Evolutionary conservation across 257 asterid genomes (phyloP), one percentile per base, ranked within the genome.

Genomic region (Ligustrum vulgare): DNA sequence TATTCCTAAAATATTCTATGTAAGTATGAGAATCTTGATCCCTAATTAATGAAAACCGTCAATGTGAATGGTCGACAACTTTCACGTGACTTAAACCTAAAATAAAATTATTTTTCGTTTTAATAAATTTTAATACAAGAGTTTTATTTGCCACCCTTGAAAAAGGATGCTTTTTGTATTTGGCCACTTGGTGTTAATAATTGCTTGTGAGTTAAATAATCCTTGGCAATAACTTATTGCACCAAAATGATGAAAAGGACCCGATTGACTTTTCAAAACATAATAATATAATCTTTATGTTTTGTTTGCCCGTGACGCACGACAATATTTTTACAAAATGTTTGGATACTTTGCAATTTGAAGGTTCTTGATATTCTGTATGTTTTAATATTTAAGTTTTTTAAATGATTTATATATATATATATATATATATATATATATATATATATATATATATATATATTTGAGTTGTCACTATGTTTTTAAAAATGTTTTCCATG

Each of bases 241-340:
- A 47, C 39, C 69, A 56, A 60, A 58, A 47, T 72, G 34, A 69
- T 64, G 49, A 72, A 73, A 73, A 18, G 32, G 43, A 51, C 62
- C 16, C 35, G 63, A 71, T 83, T 77, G 84, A 80, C 81, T 78
- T 75, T 71, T 56, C 54, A 67, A 60, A 76, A 60, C 77, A 75
- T 49, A 69, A 45, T 69, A n/a, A 39, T 68, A 28, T 74, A 34
- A 31, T 66, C 35, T 25, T 60, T 60, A 22, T 54, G 71, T 37
- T 31, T 73, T 49, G 41, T 72, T 72, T 22, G 56, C 60, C 56
- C 56, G 76, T 62, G 76, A 63, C 80, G 9, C 15, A 20, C 33
- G 15, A 8, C 33, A 22, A 18, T 6, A 54, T 7, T 54, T 20
- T 54, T 7, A 4, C 10, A 18, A 20, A 54, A 9, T 54, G 25